Conservation (phyloP, 805 yeast genomes). For the Yamadazyma sp. region DNA sequence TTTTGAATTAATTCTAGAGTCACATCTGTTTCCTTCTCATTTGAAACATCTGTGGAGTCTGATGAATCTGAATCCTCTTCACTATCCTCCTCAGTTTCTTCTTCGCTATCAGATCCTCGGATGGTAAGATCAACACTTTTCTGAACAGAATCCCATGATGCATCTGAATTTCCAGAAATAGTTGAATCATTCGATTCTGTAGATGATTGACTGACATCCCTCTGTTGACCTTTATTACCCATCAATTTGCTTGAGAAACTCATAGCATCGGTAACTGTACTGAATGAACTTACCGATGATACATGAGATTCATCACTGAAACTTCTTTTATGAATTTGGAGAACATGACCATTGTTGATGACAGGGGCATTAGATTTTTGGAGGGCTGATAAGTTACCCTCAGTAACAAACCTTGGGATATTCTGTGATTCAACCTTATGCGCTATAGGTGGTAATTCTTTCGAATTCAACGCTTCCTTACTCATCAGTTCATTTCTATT, state of each 20-base stretch:
- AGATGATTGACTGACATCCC: constrained; percentile 5
- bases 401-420: constrained; percentile 8
- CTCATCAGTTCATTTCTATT: too few relatives aligned
- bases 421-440: constrained; percentile 5
- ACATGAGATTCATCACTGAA: constrained; percentile 39
- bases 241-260: constrained; percentile 12
- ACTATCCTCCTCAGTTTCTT: constrained; percentile 2
- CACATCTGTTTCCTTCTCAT: neutral
- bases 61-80: neutral
- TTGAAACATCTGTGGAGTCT: neutral
- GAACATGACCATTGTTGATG: constrained; percentile 5
- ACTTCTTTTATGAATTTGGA: constrained; percentile 20
- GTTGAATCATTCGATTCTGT: constrained; percentile 8
- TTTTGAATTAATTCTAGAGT: too few relatives aligned
- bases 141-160: constrained; percentile 30
- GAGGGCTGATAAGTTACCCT: constrained; percentile 12
- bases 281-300: constrained; percentile 36
- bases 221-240: neutral
- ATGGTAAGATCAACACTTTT: constrained; percentile 14
- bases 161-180: constrained; percentile 8
- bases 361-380: constrained; percentile 13
- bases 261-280: constrained; percentile 31
- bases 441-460: constrained; percentile 9
- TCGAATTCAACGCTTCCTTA: constrained; percentile 1
- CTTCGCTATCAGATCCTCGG: constrained; percentile 1